Evolutionary conservation across 352 stramenopile genomes (phyloP).

Genomic region (Phytophthora crassamura): DNA sequence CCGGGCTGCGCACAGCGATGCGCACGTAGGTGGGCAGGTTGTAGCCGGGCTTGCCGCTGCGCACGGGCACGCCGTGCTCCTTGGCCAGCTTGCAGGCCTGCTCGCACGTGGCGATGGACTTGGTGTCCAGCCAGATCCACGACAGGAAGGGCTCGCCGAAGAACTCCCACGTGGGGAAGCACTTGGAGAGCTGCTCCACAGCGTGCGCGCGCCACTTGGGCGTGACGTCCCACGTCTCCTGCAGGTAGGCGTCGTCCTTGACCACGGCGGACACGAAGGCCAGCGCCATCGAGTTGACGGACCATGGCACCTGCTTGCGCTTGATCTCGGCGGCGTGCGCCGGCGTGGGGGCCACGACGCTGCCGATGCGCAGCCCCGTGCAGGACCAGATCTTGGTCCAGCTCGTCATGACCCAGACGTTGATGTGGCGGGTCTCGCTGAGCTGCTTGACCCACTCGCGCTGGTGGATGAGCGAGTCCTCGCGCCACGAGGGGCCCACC

Average conservation of each 20-base stretch:
- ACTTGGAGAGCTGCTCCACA: constrained; percentile 54
- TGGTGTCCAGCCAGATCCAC: constrained; percentile 92
- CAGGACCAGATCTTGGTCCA: constrained; percentile 95
- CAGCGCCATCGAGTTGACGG: constrained; percentile 91
- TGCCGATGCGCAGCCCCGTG: constrained; percentile 89
- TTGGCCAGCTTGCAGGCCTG: constrained; percentile 79
- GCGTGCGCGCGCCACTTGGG: constrained; percentile 76
- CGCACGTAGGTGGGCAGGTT: constrained; percentile 87
- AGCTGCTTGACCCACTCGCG: constrained; percentile 83
- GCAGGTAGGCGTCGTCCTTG: constrained; percentile 79
- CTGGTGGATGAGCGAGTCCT: constrained; percentile 89
- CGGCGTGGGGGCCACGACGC: constrained; percentile 83
- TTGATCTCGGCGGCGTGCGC: constrained; percentile 86
- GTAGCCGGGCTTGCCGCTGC: constrained; percentile 88
- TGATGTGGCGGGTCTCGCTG: constrained; percentile 75
- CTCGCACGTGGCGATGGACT: constrained; percentile 58
- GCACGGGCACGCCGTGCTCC: constrained; percentile 85
- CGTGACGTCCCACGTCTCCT: constrained; percentile 87
- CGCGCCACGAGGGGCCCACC: constrained; percentile 83
- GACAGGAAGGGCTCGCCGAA: constrained; percentile 81
- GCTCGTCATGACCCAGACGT: constrained; percentile 93
- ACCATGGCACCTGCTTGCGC: constrained; percentile 93
- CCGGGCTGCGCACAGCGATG: constrained; percentile 80
- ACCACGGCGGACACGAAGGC: constrained; percentile 87
- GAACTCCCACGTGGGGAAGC: constrained; percentile 76